Evolutionary conservation across 345 rosid species (phyloP).

Genomic region (Populus deltoides): DNA sequence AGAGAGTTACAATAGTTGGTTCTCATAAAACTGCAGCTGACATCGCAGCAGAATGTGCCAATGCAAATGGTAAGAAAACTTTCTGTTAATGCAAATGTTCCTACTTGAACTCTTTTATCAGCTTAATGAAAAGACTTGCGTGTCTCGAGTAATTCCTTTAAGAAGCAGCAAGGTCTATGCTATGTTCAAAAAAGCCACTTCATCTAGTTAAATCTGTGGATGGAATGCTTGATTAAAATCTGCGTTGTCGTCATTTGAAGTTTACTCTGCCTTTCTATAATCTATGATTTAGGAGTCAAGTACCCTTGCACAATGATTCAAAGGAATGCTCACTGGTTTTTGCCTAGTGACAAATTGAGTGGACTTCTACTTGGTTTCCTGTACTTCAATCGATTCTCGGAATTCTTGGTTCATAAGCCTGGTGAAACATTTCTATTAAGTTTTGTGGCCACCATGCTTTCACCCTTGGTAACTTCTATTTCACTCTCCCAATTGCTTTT

Average conservation of each 20-base stretch:
- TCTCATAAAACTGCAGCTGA: constrained; percentile 37
- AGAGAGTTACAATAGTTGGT: constrained; percentile 32
- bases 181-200: neutral
- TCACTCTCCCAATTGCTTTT: neutral
- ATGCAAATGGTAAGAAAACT: constrained; percentile 23
- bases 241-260: neutral
- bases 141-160: neutral
- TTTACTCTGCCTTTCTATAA: neutral
- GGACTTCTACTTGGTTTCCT: constrained; percentile 16
- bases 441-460: constrained; percentile 26
- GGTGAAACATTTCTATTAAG: constrained; percentile 27
- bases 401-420: constrained; percentile 38
- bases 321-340: constrained; percentile 34
- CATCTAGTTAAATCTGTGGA: neutral
- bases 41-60: constrained; percentile 40
- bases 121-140: neutral
- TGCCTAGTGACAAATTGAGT: neutral
- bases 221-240: neutral
- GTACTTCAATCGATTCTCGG: constrained; percentile 34
- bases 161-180: neutral
- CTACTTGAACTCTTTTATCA: neutral
- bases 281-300: constrained; percentile 17
- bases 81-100: neutral
- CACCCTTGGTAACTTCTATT: constrained; percentile 33
- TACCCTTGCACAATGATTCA: constrained; percentile 38